Conservation (phyloP, 768 basidiomycete species). For the Sporobolomyces phaffii region DNA sequence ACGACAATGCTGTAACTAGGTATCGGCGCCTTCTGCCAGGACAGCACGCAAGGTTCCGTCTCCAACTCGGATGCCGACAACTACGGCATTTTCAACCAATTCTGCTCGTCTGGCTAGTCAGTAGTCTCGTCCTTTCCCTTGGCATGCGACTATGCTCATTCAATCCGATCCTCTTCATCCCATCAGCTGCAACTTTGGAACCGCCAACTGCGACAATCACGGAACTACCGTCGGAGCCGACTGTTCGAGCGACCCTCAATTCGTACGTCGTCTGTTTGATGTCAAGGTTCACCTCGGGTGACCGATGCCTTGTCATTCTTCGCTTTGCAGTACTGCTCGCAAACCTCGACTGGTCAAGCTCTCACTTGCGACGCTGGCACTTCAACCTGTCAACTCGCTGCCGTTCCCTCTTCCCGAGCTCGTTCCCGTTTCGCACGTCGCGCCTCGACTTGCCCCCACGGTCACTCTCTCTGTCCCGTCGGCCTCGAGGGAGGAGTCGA, state of each 20-base stretch:
- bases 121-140: neutral
- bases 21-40: slow-evolving; percentile 5
- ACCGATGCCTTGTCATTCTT: no score
- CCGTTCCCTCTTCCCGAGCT: slow-evolving; percentile 2
- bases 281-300: no score
- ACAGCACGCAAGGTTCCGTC: neutral
- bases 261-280: neutral
- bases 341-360: neutral
- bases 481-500: slow-evolving; percentile 23
- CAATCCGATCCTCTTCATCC: neutral
- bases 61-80: neutral
- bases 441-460: neutral
- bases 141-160: no score
- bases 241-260: slow-evolving; percentile 9
- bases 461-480: slow-evolving; percentile 16
- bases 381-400: neutral
- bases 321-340: neutral
- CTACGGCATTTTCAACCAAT: slow-evolving; percentile 15
- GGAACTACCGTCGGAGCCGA: slow-evolving; percentile 9
- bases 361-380: neutral
- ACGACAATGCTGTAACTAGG: no score
- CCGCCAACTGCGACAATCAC: slow-evolving; percentile 1
- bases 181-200: slow-evolving; percentile 4
- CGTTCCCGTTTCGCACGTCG: slow-evolving; percentile 1
- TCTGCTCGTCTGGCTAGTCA: slow-evolving; percentile 5